Evolutionary conservation across 345 rosid genomes (phyloP), one percentile per base, ranked within the genome.

Genomic region (Cardamine occulta): DNA sequence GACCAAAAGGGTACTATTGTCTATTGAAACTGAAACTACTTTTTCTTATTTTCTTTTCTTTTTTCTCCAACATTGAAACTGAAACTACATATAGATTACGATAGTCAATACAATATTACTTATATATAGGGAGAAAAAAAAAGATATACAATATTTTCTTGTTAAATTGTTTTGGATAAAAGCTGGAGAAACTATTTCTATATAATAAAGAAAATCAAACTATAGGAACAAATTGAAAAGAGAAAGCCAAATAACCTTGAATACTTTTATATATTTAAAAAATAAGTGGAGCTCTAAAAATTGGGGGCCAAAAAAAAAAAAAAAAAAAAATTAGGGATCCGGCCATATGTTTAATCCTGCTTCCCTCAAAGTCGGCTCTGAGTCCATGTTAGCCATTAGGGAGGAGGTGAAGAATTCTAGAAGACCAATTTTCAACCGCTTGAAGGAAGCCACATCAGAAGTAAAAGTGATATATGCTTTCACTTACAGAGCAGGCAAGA

Each of bases 1-100:
- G 13, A 23, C 69, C 42, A 63, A 73, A 34, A 13, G 24, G 28
- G 44, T 45, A 54, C 35, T 56, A 24, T 55, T 55, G 12, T 44
- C 7, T 15, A 44, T 44, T 15, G 63, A 40, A 63, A 73, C 45
- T 24, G 53, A 37, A 37, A 17, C 28, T 62, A 49, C 42, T 13
- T 9, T 5, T 24, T 2, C 28, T 24, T 24, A 24, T 34, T 8
- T 35, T 35, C 28, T 31, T 6, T 31, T 31, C 34, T 31, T 31
- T 31, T 31, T 31, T 31, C 34, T 40, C 15, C 45, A 40, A 40
- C 45, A 40, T 7, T 34, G 60, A 35, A 61, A 72, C 52, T 32
- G 58, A 44, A 32, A 15, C 45, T 64, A 42, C 56, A n/a, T 21
- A 52, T 21, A 52, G 17, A 48, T 9, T 60, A 1, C 0, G 14